Evolutionary conservation across 208 protist genomes (phyloP), one percentile per base, ranked within the genome.

Genomic region (Leishmania tarentolae): DNA sequence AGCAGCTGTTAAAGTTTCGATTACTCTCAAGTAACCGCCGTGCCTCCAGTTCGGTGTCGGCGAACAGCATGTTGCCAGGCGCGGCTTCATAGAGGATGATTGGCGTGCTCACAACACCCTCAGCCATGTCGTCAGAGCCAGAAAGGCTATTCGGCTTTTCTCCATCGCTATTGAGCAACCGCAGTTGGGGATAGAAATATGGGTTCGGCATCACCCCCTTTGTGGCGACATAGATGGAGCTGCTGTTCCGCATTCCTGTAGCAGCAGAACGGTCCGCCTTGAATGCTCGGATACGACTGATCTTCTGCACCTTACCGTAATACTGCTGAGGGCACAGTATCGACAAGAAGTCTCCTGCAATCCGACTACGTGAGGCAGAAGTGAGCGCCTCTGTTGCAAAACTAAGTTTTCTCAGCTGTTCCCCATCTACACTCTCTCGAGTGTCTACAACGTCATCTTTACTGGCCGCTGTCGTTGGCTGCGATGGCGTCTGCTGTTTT

Each of bases 281-380:
- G 31, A 97, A 79, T 19, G 89, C 79, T 6, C 88, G 83, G 79
- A 97, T 96, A 44, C 81, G 74, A 63, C 89, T 86, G 70, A 97
- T 84, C 79, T 93, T 94, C 68, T 87, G 88, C 47, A 97, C 89
- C 77, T 93, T 95, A 17, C 94, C 94, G 50, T 92, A 96, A 83
- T 96, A 96, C 87, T 97, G 94, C 78, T 97, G 92, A 0, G 92
- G 94, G 79, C 90, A 94, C 17, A 97, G 81, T 50, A 96, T 90
- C 24, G 90, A 92, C 19, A 95, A 78, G 81, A 97, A 94, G 63
- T 94, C 80, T 53, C 95, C 91, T 7, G 90, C 90, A 66, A 95
- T 93, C 75, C 85, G 84, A 68, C 66, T 90, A 37, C 92, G 90
- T 57, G 86, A 79, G 35, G 79, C 57, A 31, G 89, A 81, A 17